These are phyloP conservation scores for Aeschynomene evenia DNA, from an alignment of 306 rosid genomes.

Conservation along the genomic window DNA sequence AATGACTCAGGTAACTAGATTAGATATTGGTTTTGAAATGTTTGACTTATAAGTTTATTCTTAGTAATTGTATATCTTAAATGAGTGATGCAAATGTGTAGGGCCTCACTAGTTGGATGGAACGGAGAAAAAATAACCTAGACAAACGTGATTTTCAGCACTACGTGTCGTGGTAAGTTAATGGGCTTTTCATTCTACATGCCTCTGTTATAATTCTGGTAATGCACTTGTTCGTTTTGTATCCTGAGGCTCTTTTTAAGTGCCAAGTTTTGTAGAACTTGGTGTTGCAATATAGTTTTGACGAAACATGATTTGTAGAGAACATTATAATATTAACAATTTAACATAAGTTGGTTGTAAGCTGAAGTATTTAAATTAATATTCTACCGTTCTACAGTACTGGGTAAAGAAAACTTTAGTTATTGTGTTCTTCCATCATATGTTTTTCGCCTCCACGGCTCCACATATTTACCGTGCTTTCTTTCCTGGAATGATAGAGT, in stretches of 20 bases:
- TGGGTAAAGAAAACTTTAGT: not conserved
- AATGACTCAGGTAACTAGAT: constrained; percentile 69
- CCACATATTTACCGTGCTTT: not conserved
- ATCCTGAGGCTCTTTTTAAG: not conserved
- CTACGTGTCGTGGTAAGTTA: constrained; percentile 73
- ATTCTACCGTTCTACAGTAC: not conserved
- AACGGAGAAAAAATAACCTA: constrained; percentile 53
- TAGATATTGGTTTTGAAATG: constrained; percentile 26
- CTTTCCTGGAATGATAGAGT: not conserved
- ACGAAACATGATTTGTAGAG: not conserved
- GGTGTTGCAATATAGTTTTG: constrained; percentile 11
- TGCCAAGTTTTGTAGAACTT: constrained; percentile 19
- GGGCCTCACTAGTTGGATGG: constrained; percentile 94
- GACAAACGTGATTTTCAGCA: constrained; percentile 89
- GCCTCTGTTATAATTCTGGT: constrained; percentile 9
- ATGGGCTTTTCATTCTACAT: not conserved
- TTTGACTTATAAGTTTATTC: constrained; percentile 16
- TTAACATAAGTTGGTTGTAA: not conserved
- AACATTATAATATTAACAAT: constrained; percentile 14
- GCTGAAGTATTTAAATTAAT: constrained; percentile 9
- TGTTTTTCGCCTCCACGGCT: not conserved
- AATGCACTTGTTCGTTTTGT: constrained; percentile 10
- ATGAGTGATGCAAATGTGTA: constrained; percentile 32
- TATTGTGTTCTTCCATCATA: constrained; percentile 5
- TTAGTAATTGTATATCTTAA: constrained; percentile 18